Evolutionary conservation across 768 basidiomycete species (phyloP), one percentile per base, ranked within the genome.

Genomic region (Cytidiella melzeri): DNA sequence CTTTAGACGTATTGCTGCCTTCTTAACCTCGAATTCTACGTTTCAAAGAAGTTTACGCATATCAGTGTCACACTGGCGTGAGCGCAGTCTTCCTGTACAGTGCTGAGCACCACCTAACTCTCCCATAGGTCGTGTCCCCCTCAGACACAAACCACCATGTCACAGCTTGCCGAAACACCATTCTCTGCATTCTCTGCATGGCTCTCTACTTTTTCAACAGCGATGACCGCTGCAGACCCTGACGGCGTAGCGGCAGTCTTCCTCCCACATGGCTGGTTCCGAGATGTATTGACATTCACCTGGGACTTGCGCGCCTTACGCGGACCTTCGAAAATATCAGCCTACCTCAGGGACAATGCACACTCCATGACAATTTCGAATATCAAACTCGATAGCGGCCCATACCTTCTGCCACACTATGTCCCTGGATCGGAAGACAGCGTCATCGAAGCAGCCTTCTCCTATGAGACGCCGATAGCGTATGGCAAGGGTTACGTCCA

Each of bases 251-350:
- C 53, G 0, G 51, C 61, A 10, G 47, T 48, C 9, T 69, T 74
- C 55, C 62, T 65, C 2, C 58, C 64, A 0, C 48, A 61, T 28
- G 73, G 72, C 9, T 74, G 64, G 62, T 63, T 73, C 26, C 63
- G 72, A 5, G 73, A 77, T 53, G 45, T 71, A 26, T 66, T 76
- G 42, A 61, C 66, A 11, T 71, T 77, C 55, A 67, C 67, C 1
- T 76, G 74, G 74, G 64, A 71, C 53, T 64, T 63, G 26, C 68
- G 72, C 21, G 55, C 72, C 2, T 61, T 74, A 6, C 52, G 59
- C 19, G 70, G 69, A 3, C 60, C 38, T 15, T 60, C 61, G 1
- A 66, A 66, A 42, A 71, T 75, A 18, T 41, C 57, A 1, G 38
- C 55, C 0, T 72, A 71, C 46, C 30, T 34, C 30, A 34, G 30